Base-by-base conservation (phyloP, 1,284 basidiomycete genomes). In the Ustilago xerochloae region DNA sequence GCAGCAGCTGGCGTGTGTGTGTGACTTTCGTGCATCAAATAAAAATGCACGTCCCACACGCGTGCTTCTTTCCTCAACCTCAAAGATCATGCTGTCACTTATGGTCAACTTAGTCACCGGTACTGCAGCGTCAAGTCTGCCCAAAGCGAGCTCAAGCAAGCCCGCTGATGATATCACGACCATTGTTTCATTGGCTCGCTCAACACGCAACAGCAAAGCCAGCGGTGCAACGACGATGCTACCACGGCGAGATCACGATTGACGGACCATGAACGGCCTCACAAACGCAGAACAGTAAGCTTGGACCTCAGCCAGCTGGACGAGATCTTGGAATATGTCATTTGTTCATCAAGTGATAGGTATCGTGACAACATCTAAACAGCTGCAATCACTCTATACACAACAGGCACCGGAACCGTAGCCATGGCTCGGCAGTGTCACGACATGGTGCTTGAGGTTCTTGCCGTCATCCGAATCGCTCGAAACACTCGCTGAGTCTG, bases 391-490 rank as follows among this genome's bases (percentile, higher is more conserved):
- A 22, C 22, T 45, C 56, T 68, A 73, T 6, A 68, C 61, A 55
- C 70, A 73, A 36, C 70, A 73, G 13, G 70, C 55, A 5, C 70
- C 70, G 4, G 56, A 49, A 15, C 61, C 64, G 29, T 67, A 68
- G 2, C 64, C 70, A 18, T 73, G 70, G 24, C 63, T 61, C 3
- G 70, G 70, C 9, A 73, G 57, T 24, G 64, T 61, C 26, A 73
- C 64, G 1, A 73, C 39, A 20, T 68, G 70, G n/a, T 52, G 51
- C 47, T 73, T 73, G 15, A 63, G 51, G 8, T 55, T 57, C 26
- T 24, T 53, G 32, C 38, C 47, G 16, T 74, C 65, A 45, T 69
- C 71, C 9, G 62, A 64, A 13, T 26, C 32, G 26, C 55, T 74
- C 46, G 71, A 69, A 5, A 65, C 36, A 29, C 65, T 74, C 5